A percentile compares a stretch with the other conserved stretches of the same genome.
Evolutionary conservation across 2,329 filamentous ascomycete species (phyloP).

Genomic region (Penicillium expansum): DNA sequence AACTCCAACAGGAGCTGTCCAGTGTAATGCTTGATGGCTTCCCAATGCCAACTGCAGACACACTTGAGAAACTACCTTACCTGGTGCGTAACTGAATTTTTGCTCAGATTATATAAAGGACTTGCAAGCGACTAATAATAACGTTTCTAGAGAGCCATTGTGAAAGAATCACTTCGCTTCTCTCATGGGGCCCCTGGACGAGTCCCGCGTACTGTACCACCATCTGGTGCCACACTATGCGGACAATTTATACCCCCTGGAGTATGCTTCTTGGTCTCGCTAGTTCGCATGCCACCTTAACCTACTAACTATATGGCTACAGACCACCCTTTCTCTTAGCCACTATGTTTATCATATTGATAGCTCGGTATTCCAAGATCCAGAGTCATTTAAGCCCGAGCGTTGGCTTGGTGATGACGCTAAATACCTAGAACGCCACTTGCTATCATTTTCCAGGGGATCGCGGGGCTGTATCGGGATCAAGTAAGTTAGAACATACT

Average conservation of each 20-base stretch:
- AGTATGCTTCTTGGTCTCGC: neutral
- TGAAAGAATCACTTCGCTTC: neutral
- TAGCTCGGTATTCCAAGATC: neutral
- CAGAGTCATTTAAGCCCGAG: neutral
- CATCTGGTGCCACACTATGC: neutral
- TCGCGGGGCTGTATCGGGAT: neutral
- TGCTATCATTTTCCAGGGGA: neutral
- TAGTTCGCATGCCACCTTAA: neutral
- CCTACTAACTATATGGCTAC: neutral
- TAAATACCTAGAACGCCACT: neutral
- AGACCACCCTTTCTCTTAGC: neutral
- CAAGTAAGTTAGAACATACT: neutral
- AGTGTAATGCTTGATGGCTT: neutral
- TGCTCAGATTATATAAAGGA: neutral
- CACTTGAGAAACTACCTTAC: neutral
- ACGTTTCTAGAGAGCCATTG: neutral
- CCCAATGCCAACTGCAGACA: neutral
- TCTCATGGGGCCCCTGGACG: neutral
- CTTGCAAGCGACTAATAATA: neutral
- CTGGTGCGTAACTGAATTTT: neutral
- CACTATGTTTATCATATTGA: neutral
- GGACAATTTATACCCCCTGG: neutral
- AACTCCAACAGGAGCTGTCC: neutral
- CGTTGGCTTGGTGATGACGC: neutral
- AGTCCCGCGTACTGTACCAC: neutral